Conservation (phyloP, 2,329 filamentous ascomycete species). For the Volutella citrinella region DNA sequence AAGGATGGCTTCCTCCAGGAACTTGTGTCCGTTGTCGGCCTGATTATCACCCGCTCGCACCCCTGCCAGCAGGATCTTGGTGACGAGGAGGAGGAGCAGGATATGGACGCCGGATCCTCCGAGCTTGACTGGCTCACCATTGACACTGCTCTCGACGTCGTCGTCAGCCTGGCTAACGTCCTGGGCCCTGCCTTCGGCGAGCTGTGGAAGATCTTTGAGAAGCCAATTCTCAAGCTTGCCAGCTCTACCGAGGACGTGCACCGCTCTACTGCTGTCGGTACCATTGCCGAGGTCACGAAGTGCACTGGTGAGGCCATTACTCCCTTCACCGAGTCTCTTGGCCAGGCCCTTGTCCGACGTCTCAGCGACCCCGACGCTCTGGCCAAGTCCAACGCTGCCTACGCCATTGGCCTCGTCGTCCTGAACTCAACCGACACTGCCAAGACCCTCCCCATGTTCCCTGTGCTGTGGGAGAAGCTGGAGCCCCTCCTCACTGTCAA, state of each 20-base stretch:
- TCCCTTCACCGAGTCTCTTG: conserved; percentile 71
- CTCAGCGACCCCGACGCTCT: conserved; percentile 86
- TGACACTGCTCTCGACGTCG: conserved; percentile 88
- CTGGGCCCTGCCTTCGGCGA: conserved; percentile 79
- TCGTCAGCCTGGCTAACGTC: conserved; percentile 79
- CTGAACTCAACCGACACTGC: conserved; percentile 71
- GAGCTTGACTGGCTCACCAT: conserved; percentile 98
- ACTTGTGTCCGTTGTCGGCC: conserved; percentile 69
- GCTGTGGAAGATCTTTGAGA: conserved; percentile 95
- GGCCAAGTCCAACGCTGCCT: conserved; percentile 93
- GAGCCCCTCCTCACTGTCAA: conserved; percentile 78
- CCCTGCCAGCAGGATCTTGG: conserved; percentile 89
- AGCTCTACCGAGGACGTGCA: conserved; percentile 83
- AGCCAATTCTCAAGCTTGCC: conserved; percentile 83
- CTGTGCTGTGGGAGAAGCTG: conserved; percentile 76
- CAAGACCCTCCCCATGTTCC: conserved; percentile 72
- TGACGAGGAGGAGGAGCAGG: conserved; percentile 72
- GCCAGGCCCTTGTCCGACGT: conserved; percentile 81
- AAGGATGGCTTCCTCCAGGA: conserved; percentile 67
- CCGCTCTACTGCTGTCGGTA: conserved; percentile 85
- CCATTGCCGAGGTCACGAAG: conserved; percentile 85
- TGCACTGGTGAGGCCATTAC: conserved; percentile 81
- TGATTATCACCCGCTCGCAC: conserved; percentile 86
- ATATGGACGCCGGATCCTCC: conserved; percentile 73
- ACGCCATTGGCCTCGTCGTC: conserved; percentile 82